Evolutionary conservation across 2,329 filamentous ascomycete species (phyloP).

Genomic region (Coleophoma crateriformis): DNA sequence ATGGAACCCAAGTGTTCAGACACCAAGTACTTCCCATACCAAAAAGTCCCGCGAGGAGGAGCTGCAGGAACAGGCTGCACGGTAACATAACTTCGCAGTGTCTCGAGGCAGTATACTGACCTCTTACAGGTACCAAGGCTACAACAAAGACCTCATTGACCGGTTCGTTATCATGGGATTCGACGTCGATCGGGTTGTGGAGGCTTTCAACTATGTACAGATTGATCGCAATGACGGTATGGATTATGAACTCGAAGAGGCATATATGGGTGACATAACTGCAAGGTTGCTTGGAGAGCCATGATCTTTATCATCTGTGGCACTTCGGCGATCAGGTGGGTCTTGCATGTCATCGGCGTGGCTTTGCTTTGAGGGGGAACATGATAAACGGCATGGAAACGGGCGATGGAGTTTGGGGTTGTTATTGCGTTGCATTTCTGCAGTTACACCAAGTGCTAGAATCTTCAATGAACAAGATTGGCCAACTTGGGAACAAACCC

Average conservation of each 20-base stretch:
- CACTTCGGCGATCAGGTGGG: not conserved
- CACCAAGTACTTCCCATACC: conserved; percentile 25
- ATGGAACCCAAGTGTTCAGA: conserved; percentile 37
- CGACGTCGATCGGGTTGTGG: conserved; percentile 77
- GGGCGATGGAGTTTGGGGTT: not conserved
- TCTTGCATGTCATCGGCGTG: not conserved
- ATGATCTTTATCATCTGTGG: conserved; percentile 9
- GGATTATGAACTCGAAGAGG: conserved; percentile 84
- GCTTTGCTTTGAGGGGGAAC: not conserved
- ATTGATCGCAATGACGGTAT: conserved; percentile 73
- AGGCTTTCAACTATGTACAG: conserved; percentile 74
- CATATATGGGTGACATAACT: conserved; percentile 85
- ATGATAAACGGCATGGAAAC: not conserved
- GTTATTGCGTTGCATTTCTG: not conserved
- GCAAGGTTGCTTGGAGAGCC: conserved; percentile 78
- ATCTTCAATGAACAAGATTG: too few species aligned
- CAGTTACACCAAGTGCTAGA: too few species aligned
- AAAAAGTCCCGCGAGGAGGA: conserved; percentile 22
- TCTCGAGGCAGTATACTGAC: conserved; percentile 10
- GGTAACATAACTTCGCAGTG: conserved; percentile 9
- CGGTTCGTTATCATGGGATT: conserved; percentile 91
- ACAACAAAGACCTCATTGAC: conserved; percentile 77
- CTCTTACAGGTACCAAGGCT: conserved; percentile 73
- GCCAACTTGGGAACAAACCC: too few species aligned
- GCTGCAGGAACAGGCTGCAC: conserved; percentile 12